These are phyloP conservation scores for Venturiaceae sp. DNA, from an alignment of 2,329 filamentous ascomycete species.

Conservation along the genomic window DNA sequence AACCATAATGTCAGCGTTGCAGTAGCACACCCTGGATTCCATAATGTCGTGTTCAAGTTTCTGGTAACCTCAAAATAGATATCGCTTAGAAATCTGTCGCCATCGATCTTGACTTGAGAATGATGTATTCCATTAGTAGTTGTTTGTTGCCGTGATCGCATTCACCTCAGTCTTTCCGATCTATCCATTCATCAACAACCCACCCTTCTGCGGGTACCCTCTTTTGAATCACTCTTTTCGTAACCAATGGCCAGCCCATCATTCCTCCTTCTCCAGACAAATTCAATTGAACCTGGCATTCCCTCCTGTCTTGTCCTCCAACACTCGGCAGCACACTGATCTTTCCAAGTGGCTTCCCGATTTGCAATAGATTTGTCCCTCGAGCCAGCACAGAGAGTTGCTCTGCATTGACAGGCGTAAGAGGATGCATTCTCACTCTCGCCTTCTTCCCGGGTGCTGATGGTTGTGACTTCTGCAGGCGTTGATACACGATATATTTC, in stretches of 20 bases:
- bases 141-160: too few species aligned
- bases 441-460: constrained; percentile 24
- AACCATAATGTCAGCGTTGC: too few species aligned
- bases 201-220: constrained; percentile 65
- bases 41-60: too few species aligned
- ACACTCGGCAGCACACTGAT: constrained; percentile 21
- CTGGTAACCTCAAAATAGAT: too few species aligned
- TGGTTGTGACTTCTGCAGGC: constrained; percentile 62
- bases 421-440: constrained; percentile 76
- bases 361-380: constrained; percentile 59
- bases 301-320: constrained; percentile 44
- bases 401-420: constrained; percentile 67
- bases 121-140: too few species aligned
- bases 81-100: too few species aligned
- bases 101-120: too few species aligned
- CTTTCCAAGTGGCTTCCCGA: constrained; percentile 8
- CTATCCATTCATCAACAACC: constrained; percentile 48
- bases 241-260: constrained; percentile 74
- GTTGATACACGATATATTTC: constrained; percentile 77
- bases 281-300: constrained; percentile 77
- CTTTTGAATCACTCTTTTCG: constrained; percentile 74
- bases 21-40: too few species aligned
- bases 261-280: constrained; percentile 60
- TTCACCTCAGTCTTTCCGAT: not conserved
- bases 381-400: constrained; percentile 73